Evolutionary conservation across 805 yeast species (phyloP).

Genomic region (Kuraishia borneana): DNA sequence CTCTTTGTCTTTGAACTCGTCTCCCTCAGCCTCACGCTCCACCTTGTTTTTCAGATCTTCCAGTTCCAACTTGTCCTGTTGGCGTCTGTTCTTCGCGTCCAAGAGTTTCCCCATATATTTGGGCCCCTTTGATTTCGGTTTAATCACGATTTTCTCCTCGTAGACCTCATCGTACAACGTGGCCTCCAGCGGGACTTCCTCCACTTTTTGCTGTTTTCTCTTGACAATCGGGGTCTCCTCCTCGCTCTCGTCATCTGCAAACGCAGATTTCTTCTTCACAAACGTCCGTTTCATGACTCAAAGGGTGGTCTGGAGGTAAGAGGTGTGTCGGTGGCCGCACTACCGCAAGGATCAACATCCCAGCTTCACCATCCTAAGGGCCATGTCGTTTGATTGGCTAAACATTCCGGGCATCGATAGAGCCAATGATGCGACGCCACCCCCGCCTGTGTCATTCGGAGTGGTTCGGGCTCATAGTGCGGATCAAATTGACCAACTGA

Average conservation of each 20-base stretch:
- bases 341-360: not conserved
- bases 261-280: not conserved
- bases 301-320: not conserved
- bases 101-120: constrained; percentile 29
- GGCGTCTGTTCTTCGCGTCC: constrained; percentile 32
- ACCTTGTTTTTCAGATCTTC: constrained; percentile 23
- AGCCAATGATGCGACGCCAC: constrained; percentile 16
- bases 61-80: constrained; percentile 30
- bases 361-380: constrained; percentile 12
- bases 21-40: constrained; percentile 28
- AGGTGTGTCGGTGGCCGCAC: not conserved
- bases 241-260: not conserved
- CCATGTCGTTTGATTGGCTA: constrained; percentile 45
- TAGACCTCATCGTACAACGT: constrained; percentile 34
- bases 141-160: constrained; percentile 25
- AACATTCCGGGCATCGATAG: constrained; percentile 26
- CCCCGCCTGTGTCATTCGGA: constrained; percentile 45
- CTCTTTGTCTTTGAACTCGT: constrained; percentile 24
- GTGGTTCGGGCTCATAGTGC: constrained; percentile 4
- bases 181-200: constrained; percentile 5
- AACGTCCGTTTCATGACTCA: not conserved
- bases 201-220: too few species aligned
- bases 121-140: constrained; percentile 9
- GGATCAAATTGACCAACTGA: not conserved
- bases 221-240: not conserved